Percentiles rank a stretch among this genome's conserved stretches.
Conservation (phyloP, 768 basidiomycete genomes). For the Gyrodon lividus region DNA sequence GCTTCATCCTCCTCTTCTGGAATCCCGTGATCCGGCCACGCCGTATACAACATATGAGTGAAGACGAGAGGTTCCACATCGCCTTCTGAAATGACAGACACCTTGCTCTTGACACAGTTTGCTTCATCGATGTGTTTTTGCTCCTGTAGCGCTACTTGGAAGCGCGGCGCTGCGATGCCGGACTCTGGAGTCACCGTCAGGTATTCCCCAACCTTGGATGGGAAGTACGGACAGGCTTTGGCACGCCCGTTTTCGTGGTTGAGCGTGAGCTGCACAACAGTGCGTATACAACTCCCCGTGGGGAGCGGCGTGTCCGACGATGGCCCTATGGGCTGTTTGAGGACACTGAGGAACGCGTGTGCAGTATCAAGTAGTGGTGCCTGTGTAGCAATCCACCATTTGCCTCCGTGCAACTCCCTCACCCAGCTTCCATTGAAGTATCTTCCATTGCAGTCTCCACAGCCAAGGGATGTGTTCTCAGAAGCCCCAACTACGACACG, state of each 20-base stretch:
- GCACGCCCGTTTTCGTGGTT: constrained; percentile 64
- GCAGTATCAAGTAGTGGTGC: constrained; percentile 71
- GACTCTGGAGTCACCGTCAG: constrained; percentile 45
- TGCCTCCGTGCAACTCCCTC: constrained; percentile 65
- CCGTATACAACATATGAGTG: constrained; percentile 68
- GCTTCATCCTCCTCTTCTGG: constrained; percentile 58
- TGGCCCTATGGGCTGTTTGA: constrained; percentile 47
- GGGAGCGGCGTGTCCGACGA: constrained; percentile 31
- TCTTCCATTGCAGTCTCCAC: constrained; percentile 35
- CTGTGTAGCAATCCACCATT: constrained; percentile 85
- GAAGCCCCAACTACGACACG: constrained; percentile 53
- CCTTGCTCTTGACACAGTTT: constrained; percentile 58
- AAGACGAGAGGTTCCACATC: constrained; percentile 46
- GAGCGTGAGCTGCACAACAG: constrained; percentile 80
- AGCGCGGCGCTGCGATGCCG: constrained; percentile 38
- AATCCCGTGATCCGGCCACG: constrained; percentile 88
- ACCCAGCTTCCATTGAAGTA: constrained; percentile 90
- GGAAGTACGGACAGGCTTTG: constrained; percentile 82
- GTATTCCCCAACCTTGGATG: constrained; percentile 53
- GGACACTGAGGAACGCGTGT: constrained; percentile 73
- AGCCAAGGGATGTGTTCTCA: constrained; percentile 13
- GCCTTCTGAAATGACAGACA: constrained; percentile 49
- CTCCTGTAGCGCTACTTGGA: constrained; percentile 59
- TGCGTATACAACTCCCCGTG: constrained; percentile 52
- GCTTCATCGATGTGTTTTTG: constrained; percentile 50